A percentile compares a stretch with the other conserved stretches of the same genome.
Evolutionary conservation across 257 asterid species (phyloP).

Genomic region (Rehmannia glutinosa): DNA sequence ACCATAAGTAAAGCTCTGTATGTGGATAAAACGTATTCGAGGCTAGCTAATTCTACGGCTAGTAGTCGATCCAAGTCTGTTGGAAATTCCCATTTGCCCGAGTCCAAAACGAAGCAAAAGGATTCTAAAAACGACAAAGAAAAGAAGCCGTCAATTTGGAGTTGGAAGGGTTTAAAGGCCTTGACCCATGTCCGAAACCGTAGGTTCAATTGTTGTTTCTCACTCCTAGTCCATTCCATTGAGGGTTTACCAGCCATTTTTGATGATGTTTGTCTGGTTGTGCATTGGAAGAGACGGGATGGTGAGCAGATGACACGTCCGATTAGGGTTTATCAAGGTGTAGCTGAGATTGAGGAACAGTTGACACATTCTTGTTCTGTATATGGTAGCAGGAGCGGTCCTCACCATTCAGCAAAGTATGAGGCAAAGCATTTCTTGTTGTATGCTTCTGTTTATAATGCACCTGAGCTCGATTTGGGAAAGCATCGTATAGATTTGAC

Average conservation of each 20-base stretch:
- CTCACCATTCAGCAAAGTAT: constrained; percentile 71
- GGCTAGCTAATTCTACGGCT: constrained; percentile 48
- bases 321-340: constrained; percentile 49
- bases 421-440: constrained; percentile 76
- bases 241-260: constrained; percentile 68
- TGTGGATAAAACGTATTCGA: constrained; percentile 37
- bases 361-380: constrained; percentile 63
- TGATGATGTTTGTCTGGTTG: constrained; percentile 56
- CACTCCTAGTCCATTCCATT: constrained; percentile 72
- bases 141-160: constrained; percentile 77
- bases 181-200: constrained; percentile 54
- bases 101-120: constrained; percentile 40
- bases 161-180: constrained; percentile 86
- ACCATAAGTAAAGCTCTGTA: constrained; percentile 59
- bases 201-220: constrained; percentile 63
- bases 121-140: constrained; percentile 47
- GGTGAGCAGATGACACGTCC: constrained; percentile 65
- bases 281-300: constrained; percentile 83
- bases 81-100: constrained; percentile 45
- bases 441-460: constrained; percentile 61
- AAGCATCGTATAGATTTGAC: constrained; percentile 79
- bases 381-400: constrained; percentile 62
- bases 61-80: constrained; percentile 67
- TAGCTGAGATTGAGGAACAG: constrained; percentile 68
- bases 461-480: constrained; percentile 86